These are phyloP conservation scores for Volvox reticuliferus DNA, from an alignment of 139 green algal genomes.

Conservation along the genomic window DNA sequence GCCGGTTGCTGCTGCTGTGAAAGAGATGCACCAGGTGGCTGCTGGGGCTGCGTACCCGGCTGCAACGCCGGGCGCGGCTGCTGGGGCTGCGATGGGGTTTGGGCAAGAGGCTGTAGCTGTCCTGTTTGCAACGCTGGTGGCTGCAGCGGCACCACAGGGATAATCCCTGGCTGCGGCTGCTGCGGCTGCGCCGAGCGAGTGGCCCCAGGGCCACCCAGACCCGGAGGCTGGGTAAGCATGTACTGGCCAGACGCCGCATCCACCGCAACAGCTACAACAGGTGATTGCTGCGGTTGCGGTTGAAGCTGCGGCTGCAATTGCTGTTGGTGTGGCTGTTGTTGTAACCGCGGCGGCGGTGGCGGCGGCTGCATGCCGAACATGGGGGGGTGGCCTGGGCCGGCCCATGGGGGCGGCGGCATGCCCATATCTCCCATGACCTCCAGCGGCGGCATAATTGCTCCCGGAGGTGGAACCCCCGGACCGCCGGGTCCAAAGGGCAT, in stretches of 20 bases:
- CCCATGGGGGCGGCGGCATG: conserved; percentile 11
- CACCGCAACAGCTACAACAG: not conserved
- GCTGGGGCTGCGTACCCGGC: not conserved
- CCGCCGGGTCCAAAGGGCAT: not conserved
- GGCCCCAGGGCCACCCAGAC: not conserved
- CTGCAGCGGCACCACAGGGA: not conserved
- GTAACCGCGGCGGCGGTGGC: not conserved
- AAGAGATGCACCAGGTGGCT: not conserved
- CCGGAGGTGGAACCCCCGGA: not conserved
- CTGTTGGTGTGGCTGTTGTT: not conserved
- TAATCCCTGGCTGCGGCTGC: not conserved
- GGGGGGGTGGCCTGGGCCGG: not conserved
- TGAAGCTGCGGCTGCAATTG: not conserved
- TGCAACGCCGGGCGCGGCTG: not conserved
- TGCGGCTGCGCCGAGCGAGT: not conserved
- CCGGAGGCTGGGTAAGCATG: not conserved
- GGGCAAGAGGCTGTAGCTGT: not conserved
- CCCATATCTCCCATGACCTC: conserved; percentile 5
- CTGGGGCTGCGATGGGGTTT: not conserved
- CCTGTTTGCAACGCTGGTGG: not conserved
- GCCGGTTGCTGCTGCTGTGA: not conserved
- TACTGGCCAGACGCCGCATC: not conserved
- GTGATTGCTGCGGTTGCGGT: not conserved
- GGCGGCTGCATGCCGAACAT: not conserved
- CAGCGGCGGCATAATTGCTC: not conserved